Evolutionary conservation across 805 yeast species (phyloP).

Genomic region (Jamesozyma jinghongensis): DNA sequence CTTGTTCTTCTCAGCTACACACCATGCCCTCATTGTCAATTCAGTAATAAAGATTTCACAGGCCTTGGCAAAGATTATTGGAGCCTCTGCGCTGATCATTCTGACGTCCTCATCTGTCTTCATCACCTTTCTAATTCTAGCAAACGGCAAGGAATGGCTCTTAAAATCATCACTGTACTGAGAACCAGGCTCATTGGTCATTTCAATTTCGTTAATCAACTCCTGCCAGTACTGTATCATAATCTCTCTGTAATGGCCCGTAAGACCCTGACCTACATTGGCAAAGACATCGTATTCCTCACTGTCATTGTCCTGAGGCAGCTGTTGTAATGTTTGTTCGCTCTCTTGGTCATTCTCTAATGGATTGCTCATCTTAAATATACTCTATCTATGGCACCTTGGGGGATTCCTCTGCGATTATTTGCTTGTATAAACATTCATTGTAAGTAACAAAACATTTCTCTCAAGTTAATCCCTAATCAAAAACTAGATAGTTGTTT

Average conservation of each 20-base stretch:
- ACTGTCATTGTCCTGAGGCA: slow-evolving; percentile 8
- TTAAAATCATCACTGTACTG: slow-evolving; percentile 76
- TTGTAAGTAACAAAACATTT: no score
- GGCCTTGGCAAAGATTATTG: slow-evolving; percentile 93
- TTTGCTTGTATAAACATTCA: no score
- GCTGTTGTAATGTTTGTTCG: neutral
- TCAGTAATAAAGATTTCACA: slow-evolving; percentile 97
- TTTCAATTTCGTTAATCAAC: slow-evolving; percentile 67
- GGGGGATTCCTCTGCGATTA: no score
- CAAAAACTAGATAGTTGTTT: no score
- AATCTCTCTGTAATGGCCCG: slow-evolving; percentile 71
- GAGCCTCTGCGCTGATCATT: slow-evolving; percentile 98
- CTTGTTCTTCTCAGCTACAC: slow-evolving; percentile 94
- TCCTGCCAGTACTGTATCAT: slow-evolving; percentile 98
- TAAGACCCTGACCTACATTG: slow-evolving; percentile 89
- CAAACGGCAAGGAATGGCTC: slow-evolving; percentile 89
- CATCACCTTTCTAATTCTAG: slow-evolving; percentile 95
- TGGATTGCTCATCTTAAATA: neutral
- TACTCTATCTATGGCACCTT: no score
- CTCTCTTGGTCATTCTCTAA: neutral
- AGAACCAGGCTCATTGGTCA: slow-evolving; percentile 45
- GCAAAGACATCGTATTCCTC: slow-evolving; percentile 52
- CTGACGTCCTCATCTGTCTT: slow-evolving; percentile 94
- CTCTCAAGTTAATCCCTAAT: no score
- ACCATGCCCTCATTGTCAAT: slow-evolving; percentile 97